Base-by-base conservation (phyloP, 495 filamentous ascomycete genomes). In the Podospora anserina region DNA sequence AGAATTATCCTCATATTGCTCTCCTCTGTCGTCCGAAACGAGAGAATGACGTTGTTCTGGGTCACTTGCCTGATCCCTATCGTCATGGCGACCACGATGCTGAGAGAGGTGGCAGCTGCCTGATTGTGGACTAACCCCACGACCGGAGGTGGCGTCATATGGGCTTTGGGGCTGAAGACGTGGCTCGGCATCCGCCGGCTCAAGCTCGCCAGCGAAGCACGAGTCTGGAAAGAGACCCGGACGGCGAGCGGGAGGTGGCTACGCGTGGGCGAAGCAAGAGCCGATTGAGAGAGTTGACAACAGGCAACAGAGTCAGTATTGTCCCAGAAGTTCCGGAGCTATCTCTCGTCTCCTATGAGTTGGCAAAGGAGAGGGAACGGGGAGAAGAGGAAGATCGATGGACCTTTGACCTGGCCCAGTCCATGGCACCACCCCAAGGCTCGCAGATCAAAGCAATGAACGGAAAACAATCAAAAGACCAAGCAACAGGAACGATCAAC, bases 251-350 rank as follows among this genome's bases (percentile, higher is more conserved):
- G 23, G 55, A 58, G 55, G 2, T 15, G 39, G 20, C 7, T 2
- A 20, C n/a, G 4, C 55, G 55, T 58, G 63, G 73, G 1, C 60
- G 70, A 13, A 73, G 70, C 55, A 75, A 70, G 59, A 75, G 73
- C 54, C 54, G 71, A 44, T 64, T 63, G 3, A 69, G 67, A 60
- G 71, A 68, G 26, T n/a, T 70, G 2, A 69, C 61, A 5, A 30
- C 73, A 4, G 64, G 70, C 2, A 67, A 61, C 60, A 64, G 73
- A 32, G 67, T 75, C 13, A 75, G 73, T 54, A 57, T 75, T 9
- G 73, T 75, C 0, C 73, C 73, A 9, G 73, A 75, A 23, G 53
- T 75, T 16, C 73, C 73, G 1, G 70, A 75, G 59, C 18, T 72
- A 18, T 11, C 66, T 11, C 63, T 63, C 3, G 66, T 53, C 2